These are phyloP conservation scores for Blastomyces parvus DNA, from an alignment of 2,329 filamentous ascomycete genomes.

Conservation along the genomic window DNA sequence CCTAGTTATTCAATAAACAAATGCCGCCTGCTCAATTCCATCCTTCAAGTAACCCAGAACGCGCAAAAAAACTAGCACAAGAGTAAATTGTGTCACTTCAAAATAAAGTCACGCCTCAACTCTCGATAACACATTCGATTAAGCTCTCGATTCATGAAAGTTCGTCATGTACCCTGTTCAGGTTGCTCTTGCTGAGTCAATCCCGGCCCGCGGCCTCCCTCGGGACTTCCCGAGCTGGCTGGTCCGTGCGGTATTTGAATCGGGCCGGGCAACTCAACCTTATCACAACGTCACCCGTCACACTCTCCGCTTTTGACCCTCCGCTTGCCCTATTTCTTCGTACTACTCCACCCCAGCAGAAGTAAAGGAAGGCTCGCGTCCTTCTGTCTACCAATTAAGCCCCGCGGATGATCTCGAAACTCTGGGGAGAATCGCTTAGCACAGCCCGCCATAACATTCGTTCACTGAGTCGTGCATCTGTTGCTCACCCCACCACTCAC, in stretches of 20 bases:
- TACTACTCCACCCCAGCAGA: neutral
- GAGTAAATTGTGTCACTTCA: no score
- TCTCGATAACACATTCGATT: no score
- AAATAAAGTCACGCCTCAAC: no score
- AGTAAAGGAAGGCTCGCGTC: neutral
- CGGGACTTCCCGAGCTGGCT: neutral
- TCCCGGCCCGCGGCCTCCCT: neutral
- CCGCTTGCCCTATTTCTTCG: neutral
- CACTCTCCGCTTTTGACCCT: neutral
- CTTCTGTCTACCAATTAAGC: neutral
- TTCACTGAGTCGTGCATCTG: neutral
- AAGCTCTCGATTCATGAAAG: no score
- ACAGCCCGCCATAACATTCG: neutral
- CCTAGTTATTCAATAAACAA: no score
- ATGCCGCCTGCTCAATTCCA: no score
- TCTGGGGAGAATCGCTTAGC: slow-evolving; percentile 1
- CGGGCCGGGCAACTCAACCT: neutral
- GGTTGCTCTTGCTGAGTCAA: neutral
- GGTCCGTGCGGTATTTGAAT: neutral
- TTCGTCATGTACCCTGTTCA: no score
- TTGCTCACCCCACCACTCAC: neutral
- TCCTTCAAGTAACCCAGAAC: no score
- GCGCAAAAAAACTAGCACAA: no score
- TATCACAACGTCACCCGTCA: neutral
- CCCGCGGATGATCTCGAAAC: slow-evolving; percentile 2